These are phyloP conservation scores for Platanus orientalis DNA, from an alignment of 164 flowering plant species.

Conservation along the genomic window DNA sequence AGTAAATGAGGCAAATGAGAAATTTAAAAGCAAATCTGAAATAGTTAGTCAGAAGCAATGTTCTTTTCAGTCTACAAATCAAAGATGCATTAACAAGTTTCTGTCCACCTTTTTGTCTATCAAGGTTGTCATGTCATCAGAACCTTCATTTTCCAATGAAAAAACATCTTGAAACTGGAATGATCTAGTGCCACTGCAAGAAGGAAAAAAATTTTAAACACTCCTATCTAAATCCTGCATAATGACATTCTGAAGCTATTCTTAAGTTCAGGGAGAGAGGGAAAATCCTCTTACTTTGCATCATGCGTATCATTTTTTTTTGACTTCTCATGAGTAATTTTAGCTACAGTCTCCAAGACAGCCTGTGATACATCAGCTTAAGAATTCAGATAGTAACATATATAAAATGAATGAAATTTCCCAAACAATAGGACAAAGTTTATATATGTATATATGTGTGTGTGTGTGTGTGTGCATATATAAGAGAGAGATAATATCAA, in stretches of 20 bases:
- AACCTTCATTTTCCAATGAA: conserved; percentile 66
- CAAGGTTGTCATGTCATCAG: conserved; percentile 69
- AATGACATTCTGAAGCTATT: neutral
- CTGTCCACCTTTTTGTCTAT: conserved; percentile 77
- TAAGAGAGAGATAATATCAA: too few species aligned
- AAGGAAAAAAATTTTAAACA: conserved; percentile 4
- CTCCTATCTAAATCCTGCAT: neutral
- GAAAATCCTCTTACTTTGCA: conserved; percentile 48
- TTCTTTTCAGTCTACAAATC: neutral
- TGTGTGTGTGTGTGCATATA: too few species aligned
- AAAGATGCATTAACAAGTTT: neutral
- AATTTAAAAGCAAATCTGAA: neutral
- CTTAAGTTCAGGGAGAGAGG: too few species aligned
- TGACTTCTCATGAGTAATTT: conserved; percentile 72
- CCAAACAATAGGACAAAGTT: too few species aligned
- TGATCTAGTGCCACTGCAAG: conserved; percentile 68
- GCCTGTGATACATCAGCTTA: conserved; percentile 46
- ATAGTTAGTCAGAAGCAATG: conserved; percentile 1
- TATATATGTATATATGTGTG: too few species aligned
- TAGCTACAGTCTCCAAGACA: conserved; percentile 88
- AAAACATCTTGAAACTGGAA: conserved; percentile 88
- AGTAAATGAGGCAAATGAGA: conserved; percentile 11
- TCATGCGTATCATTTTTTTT: conserved; percentile 80
- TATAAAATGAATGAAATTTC: too few species aligned
- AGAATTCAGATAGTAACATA: too few species aligned